Evolutionary conservation across 2,329 filamentous ascomycete genomes (phyloP).

Genomic region (Ilyonectria robusta): DNA sequence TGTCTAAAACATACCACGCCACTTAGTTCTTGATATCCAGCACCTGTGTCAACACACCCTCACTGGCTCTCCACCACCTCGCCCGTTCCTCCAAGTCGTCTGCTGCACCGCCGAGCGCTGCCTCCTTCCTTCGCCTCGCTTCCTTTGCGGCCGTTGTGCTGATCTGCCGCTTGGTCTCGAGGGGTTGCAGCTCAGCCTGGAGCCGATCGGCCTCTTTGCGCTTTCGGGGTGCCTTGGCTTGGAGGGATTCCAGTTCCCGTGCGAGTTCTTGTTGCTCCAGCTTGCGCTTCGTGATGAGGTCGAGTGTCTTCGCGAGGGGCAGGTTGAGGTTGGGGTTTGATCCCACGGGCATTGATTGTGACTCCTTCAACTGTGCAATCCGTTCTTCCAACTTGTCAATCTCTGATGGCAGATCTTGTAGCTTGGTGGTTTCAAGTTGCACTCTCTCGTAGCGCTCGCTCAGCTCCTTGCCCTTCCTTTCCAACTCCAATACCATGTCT

Average conservation of each 20-base stretch:
- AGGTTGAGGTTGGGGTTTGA: conserved; percentile 65
- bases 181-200: conserved; percentile 75
- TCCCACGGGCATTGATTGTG: conserved; percentile 52
- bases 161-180: conserved; percentile 77
- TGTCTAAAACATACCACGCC: conserved; percentile 13
- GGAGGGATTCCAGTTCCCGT: conserved; percentile 74
- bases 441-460: conserved; percentile 67
- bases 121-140: conserved; percentile 77
- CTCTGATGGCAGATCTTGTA: conserved; percentile 67
- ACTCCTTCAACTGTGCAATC: conserved; percentile 61
- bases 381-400: conserved; percentile 64
- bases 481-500: conserved; percentile 80
- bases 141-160: conserved; percentile 79
- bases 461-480: conserved; percentile 73
- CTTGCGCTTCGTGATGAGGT: conserved; percentile 66
- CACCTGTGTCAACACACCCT: conserved; percentile 73
- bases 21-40: conserved; percentile 65
- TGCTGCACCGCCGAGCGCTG: conserved; percentile 73
- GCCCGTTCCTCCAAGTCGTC: conserved; percentile 84
- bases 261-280: conserved; percentile 70
- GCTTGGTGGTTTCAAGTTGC: conserved; percentile 61
- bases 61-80: conserved; percentile 81
- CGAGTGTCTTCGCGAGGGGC: conserved; percentile 70
- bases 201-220: conserved; percentile 77
- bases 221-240: conserved; percentile 75